Evolutionary conservation across 139 green algal genomes (phyloP).

Genomic region (Eudorina sp.): DNA sequence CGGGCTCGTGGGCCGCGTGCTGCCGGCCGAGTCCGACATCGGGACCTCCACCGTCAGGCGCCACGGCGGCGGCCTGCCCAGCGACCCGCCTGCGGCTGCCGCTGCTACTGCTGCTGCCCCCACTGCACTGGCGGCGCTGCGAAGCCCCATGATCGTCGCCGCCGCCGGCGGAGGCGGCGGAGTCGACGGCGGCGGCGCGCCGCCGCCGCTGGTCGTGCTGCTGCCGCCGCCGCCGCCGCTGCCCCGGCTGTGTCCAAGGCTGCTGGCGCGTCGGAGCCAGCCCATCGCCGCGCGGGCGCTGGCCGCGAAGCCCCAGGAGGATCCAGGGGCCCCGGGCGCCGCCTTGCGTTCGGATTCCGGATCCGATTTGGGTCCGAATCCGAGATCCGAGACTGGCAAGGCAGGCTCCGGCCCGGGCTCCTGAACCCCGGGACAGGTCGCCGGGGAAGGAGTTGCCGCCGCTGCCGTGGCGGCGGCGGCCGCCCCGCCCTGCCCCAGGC

Average conservation of each 20-base stretch:
- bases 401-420: too few relatives aligned
- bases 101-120: too few relatives aligned
- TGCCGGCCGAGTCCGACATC: neutral
- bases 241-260: neutral
- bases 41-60: neutral
- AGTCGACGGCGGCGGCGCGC: neutral
- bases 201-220: neutral
- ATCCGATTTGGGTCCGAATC: too few relatives aligned
- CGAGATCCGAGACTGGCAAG: too few relatives aligned
- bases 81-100: neutral
- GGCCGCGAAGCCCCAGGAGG: neutral
- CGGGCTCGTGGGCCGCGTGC: neutral
- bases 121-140: too few relatives aligned
- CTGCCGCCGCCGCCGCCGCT: neutral
- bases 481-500: constrained; percentile 3
- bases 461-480: too few relatives aligned
- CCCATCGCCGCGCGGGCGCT: neutral
- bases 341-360: too few relatives aligned
- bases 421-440: too few relatives aligned
- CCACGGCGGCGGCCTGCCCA: neutral
- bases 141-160: neutral
- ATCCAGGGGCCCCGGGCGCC: neutral
- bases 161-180: neutral
- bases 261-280: constrained; percentile 6
- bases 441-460: too few relatives aligned